Percentiles rank a stretch among this genome's conserved stretches.
phyloP scores from a whole-genome alignment of 129 eudicot species.

The Lactuca sativa region DNA sequence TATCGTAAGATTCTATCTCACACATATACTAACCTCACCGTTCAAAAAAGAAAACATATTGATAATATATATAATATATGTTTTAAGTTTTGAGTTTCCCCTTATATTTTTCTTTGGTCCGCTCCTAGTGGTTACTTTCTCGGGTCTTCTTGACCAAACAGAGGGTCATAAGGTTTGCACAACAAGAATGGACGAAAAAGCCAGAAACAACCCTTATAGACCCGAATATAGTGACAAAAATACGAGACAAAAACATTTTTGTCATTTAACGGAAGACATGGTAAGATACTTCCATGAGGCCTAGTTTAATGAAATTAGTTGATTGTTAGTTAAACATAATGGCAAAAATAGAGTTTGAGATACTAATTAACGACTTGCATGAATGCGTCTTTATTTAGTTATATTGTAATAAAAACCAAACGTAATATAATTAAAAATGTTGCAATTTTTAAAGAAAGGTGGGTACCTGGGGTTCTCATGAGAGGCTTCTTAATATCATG shows the following conservation, averaged over 20 bases:
- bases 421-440: neutral
- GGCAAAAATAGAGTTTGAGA: too few species aligned
- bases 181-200: neutral
- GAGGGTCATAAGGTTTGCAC: neutral
- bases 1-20: too few species aligned
- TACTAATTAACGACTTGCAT: neutral
- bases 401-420: neutral
- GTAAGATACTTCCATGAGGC: too few species aligned
- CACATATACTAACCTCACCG: too few species aligned
- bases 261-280: too few species aligned
- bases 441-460: neutral
- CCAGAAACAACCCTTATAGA: neutral
- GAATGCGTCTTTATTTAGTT: neutral
- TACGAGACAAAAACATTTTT: too few species aligned
- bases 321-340: neutral
- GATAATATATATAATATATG: too few species aligned
- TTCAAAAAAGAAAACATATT: too few species aligned
- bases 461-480: slow-evolving; percentile 62
- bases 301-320: neutral
- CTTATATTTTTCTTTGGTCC: too few species aligned
- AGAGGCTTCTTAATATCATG: slow-evolving; percentile 73
- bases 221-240: neutral
- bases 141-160: too few species aligned
- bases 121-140: too few species aligned
- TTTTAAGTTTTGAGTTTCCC: too few species aligned